Percentiles rank a stretch among this genome's conserved stretches.
Evolutionary conservation across 345 rosid species (phyloP).

Genomic region (Moricandia arvensis): DNA sequence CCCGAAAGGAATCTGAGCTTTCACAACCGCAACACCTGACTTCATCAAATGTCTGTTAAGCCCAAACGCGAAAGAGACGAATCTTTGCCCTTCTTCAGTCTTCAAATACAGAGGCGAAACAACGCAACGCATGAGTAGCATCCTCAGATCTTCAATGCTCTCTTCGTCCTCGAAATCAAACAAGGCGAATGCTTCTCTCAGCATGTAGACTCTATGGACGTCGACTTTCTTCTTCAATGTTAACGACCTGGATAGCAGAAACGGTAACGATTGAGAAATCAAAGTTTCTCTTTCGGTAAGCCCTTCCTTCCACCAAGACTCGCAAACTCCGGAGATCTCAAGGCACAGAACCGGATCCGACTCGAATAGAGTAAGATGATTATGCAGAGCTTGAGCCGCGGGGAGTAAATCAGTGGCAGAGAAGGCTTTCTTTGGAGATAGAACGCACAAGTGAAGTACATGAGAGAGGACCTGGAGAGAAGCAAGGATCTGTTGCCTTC

Average conservation of each 20-base stretch:
- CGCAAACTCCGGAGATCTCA: slow-evolving; percentile 71
- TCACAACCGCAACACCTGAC: slow-evolving; percentile 76
- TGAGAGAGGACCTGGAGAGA: slow-evolving; percentile 50
- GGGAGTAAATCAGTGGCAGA: slow-evolving; percentile 50
- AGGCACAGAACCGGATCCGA: slow-evolving; percentile 54
- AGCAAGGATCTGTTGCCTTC: slow-evolving; percentile 38
- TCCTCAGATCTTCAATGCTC: slow-evolving; percentile 79
- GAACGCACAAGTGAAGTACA: slow-evolving; percentile 47
- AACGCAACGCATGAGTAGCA: slow-evolving; percentile 71
- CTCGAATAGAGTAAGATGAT: slow-evolving; percentile 67
- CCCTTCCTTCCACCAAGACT: slow-evolving; percentile 79
- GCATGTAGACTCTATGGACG: slow-evolving; percentile 67
- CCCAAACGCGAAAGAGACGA: slow-evolving; percentile 67
- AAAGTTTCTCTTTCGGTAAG: slow-evolving; percentile 52
- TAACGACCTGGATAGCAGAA: slow-evolving; percentile 67
- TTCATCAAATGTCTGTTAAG: slow-evolving; percentile 71
- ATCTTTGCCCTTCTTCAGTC: slow-evolving; percentile 80
- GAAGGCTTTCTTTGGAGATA: slow-evolving; percentile 53
- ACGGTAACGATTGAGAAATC: slow-evolving; percentile 80
- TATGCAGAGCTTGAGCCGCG: slow-evolving; percentile 60
- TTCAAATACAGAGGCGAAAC: slow-evolving; percentile 75
- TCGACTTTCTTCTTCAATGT: slow-evolving; percentile 83
- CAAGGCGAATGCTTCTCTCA: slow-evolving; percentile 69
- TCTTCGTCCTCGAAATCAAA: slow-evolving; percentile 81
- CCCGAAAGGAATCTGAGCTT: slow-evolving; percentile 81